Conservation (phyloP, 164 flowering plant species). For the Chimonanthus salicifolius region DNA sequence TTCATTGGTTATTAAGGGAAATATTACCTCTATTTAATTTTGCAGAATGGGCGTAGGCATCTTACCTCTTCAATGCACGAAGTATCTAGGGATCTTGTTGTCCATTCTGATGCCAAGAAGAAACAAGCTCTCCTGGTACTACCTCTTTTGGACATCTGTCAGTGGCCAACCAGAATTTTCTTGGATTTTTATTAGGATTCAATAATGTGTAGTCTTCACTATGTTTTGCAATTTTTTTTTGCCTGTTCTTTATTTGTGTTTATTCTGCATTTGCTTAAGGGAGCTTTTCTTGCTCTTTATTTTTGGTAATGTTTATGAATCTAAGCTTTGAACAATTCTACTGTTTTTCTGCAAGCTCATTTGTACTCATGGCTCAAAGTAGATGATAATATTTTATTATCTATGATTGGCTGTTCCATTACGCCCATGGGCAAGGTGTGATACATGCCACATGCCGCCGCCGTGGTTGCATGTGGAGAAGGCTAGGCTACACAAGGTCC, state of each 20-base stretch:
- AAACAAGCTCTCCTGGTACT: slow-evolving; percentile 93
- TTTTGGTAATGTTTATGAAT: no score
- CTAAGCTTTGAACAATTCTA: no score
- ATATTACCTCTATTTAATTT: slow-evolving; percentile 5
- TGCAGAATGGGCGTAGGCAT: slow-evolving; percentile 94
- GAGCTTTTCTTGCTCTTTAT: neutral
- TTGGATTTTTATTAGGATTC: neutral
- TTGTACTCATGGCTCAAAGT: no score
- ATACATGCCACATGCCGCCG: no score
- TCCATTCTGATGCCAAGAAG: slow-evolving; percentile 67
- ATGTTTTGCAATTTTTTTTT: no score
- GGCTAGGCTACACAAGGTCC: no score
- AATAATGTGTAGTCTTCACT: neutral
- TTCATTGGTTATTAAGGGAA: neutral
- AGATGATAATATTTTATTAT: no score
- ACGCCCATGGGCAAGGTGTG: no score
- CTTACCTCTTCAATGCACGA: slow-evolving; percentile 82
- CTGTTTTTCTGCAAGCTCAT: no score
- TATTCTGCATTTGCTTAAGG: neutral
- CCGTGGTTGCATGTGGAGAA: no score
- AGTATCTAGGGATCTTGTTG: slow-evolving; percentile 96
- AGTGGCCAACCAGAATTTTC: neutral
- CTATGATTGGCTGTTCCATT: no score
- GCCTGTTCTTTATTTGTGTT: neutral
- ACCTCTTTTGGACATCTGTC: neutral